Percentiles rank a stretch among this genome's conserved stretches.
These are phyloP conservation scores for Euphrasia arctica DNA, from an alignment of 305 asterid species.

Conservation along the genomic window DNA sequence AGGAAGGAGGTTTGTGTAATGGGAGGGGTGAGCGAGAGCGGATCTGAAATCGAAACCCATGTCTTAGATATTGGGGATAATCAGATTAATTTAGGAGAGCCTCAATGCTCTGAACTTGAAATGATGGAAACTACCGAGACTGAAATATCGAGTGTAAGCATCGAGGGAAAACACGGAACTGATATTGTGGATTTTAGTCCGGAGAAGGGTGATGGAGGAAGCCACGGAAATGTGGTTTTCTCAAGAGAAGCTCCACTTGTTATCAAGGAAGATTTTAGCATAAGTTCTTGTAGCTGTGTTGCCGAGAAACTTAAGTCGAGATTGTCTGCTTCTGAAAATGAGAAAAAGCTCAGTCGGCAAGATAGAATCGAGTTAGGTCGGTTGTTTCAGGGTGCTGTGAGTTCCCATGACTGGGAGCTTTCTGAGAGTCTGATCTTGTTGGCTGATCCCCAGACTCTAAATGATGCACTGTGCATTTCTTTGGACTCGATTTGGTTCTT, in stretches of 20 bases:
- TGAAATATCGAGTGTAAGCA: constrained; percentile 15
- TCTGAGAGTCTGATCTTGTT: constrained; percentile 78
- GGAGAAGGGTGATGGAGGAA: constrained; percentile 53
- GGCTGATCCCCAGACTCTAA: constrained; percentile 94
- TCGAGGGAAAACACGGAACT: constrained; percentile 30
- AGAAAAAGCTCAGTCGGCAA: constrained; percentile 78
- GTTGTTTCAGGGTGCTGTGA: constrained; percentile 90
- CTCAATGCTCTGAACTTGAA: constrained; percentile 34
- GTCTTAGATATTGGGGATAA: constrained; percentile 30
- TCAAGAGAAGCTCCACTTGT: constrained; percentile 74
- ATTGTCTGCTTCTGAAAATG: constrained; percentile 56
- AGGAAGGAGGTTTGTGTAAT: constrained; percentile 27
- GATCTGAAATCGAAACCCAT: constrained; percentile 32
- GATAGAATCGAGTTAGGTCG: constrained; percentile 92
- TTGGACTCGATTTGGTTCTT: constrained; percentile 94
- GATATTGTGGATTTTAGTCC: constrained; percentile 34
- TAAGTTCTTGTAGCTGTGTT: constrained; percentile 59
- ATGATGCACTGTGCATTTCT: constrained; percentile 84
- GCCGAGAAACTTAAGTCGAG: constrained; percentile 79
- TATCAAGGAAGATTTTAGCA: constrained; percentile 44
- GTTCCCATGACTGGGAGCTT: constrained; percentile 88
- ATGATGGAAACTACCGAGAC: background rate
- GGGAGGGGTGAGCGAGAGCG: constrained; percentile 32
- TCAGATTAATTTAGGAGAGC: constrained; percentile 32
- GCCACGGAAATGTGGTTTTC: constrained; percentile 62